phyloP scores from a whole-genome alignment of 1,284 basidiomycete genomes.

The Ceratobasidium papillatum region DNA sequence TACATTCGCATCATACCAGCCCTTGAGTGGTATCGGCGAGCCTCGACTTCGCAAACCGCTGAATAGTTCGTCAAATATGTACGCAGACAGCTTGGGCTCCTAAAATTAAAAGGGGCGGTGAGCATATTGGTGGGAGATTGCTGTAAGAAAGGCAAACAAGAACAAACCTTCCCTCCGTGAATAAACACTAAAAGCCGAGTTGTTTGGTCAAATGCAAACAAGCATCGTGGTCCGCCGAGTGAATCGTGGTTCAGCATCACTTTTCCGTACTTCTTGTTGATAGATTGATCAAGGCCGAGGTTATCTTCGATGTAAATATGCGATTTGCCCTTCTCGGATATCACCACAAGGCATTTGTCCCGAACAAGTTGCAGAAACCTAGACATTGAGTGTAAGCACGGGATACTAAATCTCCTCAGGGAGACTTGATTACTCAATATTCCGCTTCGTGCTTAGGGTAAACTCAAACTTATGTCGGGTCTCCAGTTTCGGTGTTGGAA shows the following conservation, averaged over 20 bases:
- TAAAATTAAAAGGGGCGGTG: constrained; percentile 6
- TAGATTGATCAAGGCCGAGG: background rate
- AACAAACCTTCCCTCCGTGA: constrained; percentile 26
- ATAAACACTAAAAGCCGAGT: constrained; percentile 28
- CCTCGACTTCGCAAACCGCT: constrained; percentile 8
- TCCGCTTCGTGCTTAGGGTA: constrained; percentile 6
- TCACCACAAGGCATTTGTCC: constrained; percentile 33
- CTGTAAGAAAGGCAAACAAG: no score
- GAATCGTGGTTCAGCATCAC: background rate
- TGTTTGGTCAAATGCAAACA: constrained; percentile 28
- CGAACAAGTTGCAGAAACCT: constrained; percentile 21
- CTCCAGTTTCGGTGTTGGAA: no score
- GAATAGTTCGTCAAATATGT: constrained; percentile 41
- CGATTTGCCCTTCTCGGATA: no score
- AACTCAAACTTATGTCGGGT: no score
- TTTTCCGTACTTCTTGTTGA: background rate
- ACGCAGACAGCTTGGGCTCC: constrained; percentile 1
- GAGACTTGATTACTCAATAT: constrained; percentile 7
- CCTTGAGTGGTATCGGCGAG: constrained; percentile 12
- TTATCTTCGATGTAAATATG: no score
- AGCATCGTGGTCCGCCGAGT: no score
- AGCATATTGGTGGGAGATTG: background rate
- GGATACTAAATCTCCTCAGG: no score
- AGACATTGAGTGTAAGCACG: background rate
- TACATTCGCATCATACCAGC: constrained; percentile 39